Conservation (phyloP, 2,329 filamentous ascomycete species). For the Microsporum canis region DNA sequence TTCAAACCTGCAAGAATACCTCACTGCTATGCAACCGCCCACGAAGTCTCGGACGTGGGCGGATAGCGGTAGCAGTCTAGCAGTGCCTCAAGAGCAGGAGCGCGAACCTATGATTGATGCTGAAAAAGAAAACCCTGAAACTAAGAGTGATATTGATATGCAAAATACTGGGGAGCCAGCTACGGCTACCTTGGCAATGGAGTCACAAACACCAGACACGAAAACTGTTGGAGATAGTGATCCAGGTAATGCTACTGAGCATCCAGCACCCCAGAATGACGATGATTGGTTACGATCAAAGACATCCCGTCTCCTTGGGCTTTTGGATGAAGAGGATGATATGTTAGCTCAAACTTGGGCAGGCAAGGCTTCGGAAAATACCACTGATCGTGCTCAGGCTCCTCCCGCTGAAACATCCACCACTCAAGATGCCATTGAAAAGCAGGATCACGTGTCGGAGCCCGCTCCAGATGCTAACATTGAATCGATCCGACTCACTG, state of each 20-base stretch:
- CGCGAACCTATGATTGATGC: conserved; percentile 11
- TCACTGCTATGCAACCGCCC: conserved; percentile 65
- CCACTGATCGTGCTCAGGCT: not conserved
- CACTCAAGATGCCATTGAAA: conserved; percentile 14
- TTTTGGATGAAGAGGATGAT: conserved; percentile 56
- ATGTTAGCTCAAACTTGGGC: conserved; percentile 10
- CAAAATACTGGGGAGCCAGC: not conserved
- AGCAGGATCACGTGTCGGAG: conserved; percentile 20
- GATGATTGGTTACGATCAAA: conserved; percentile 85
- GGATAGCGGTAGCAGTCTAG: conserved; percentile 39
- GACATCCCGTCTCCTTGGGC: conserved; percentile 73
- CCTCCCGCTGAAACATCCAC: not conserved
- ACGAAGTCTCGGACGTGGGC: conserved; percentile 55
- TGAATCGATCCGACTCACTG: conserved; percentile 57
- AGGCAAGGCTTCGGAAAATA: conserved; percentile 8
- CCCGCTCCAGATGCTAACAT: conserved; percentile 37
- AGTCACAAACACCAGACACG: not conserved
- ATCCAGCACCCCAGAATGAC: conserved; percentile 46
- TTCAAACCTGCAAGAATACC: conserved; percentile 73
- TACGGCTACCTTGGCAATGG: conserved; percentile 1
- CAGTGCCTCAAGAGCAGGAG: conserved; percentile 13
- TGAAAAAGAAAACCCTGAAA: not conserved
- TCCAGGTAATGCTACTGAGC: conserved; percentile 13
- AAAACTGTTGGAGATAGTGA: not conserved
- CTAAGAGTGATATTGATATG: not conserved